Evolutionary conservation across 441 rosid genomes (phyloP), one percentile per base, ranked within the genome.

Genomic region (Isatis lusitanica): DNA sequence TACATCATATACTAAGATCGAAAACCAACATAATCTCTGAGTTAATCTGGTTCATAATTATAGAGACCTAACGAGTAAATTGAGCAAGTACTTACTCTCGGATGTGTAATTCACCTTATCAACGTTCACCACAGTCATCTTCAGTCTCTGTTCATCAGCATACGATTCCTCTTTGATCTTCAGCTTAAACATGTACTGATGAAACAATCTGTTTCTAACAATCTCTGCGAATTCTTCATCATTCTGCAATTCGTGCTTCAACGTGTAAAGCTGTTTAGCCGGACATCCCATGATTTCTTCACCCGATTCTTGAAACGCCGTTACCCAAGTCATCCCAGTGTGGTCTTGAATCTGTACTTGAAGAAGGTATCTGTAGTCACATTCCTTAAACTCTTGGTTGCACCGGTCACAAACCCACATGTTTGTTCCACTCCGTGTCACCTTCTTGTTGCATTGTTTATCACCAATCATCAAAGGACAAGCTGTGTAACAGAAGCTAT

Each of bases 381-480:
- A 91, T 80, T 88, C 93, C 60, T 86, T 93, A 26, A 86, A 83
- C 60, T 93, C 96, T 79, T 88, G 91, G 83, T 87, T 88, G 87
- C 98, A 91, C 71, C 96, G 83, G 61, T 91, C 96, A 64, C 98
- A 91, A 24, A 74, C 78, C 98, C 96, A 93, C 79, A 85, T 74
- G 24, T 76, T 68, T 70, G 83, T 78, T 51, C 90, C 88, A 12
- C 91, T 81, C 18, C 70, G 71, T 4, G 82, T 84, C 24, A 85
- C 98, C 80, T 91, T 94, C 86, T 87, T 94, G 79, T 79, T 94
- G 79, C 97, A 90, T 60, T 84, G 90, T 76, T 93, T 87, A 72
- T 91, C 97, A 63, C 98, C 98, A n/a, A 87, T 83, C 90, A 85
- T 91, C 80, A 88, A 56, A 0, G 98, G 94, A 81, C 98, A 90